Conservation (phyloP, 768 basidiomycete species). For the Lactarius indigo region DNA sequence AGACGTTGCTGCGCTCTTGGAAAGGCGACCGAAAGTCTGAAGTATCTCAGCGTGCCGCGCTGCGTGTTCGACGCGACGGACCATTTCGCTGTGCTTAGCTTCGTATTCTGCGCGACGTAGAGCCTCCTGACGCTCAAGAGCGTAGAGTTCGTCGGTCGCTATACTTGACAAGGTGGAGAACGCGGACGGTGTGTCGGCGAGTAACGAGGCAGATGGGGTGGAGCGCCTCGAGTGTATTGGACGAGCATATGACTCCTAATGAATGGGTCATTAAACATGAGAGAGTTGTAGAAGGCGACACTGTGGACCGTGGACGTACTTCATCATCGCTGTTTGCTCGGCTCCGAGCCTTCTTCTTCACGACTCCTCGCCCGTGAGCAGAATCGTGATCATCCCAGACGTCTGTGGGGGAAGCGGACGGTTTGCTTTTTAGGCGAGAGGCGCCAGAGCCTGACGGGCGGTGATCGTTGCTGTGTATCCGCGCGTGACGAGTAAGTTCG, state of each 20-base stretch:
- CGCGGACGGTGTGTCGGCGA: constrained; percentile 30
- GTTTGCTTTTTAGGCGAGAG: constrained; percentile 11
- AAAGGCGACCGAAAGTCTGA: constrained; percentile 32
- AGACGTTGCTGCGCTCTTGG: constrained; percentile 23
- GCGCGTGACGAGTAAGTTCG: constrained; percentile 92
- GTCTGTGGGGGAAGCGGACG: constrained; percentile 14
- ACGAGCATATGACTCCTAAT: constrained; percentile 39
- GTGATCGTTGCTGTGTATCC: constrained; percentile 80
- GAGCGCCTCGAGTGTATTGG: constrained; percentile 26
- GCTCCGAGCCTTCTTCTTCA: constrained; percentile 58
- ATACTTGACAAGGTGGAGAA: constrained; percentile 66
- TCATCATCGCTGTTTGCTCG: constrained; percentile 81
- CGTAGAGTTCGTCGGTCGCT: constrained; percentile 87
- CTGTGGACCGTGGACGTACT: constrained; percentile 43
- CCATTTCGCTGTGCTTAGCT: constrained; percentile 44
- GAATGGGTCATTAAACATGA: constrained; percentile 24
- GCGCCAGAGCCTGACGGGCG: constrained; percentile 18
- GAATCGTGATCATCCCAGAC: constrained; percentile 23
- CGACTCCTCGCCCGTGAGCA: constrained; percentile 7
- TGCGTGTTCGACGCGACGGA: constrained; percentile 34
- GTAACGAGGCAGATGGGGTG: constrained; percentile 26
- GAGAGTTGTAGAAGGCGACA: neutral
- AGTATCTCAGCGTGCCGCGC: constrained; percentile 46
- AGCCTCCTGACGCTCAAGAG: constrained; percentile 80
- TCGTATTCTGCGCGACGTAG: constrained; percentile 64